phyloP scores from a whole-genome alignment of 495 filamentous ascomycete species.

The Penicillium odoratum region DNA sequence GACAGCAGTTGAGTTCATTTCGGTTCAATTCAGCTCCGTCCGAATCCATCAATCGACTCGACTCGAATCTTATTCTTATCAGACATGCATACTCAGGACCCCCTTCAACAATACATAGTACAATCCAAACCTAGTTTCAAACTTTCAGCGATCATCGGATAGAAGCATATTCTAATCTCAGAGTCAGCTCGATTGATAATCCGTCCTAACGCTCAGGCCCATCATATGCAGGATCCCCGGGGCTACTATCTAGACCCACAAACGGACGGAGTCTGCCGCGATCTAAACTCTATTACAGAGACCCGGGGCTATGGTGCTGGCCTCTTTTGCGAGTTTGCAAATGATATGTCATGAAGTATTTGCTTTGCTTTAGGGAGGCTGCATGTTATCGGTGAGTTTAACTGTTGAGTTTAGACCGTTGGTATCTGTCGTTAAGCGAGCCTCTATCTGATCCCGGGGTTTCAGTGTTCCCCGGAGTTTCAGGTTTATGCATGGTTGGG shows the following conservation, averaged over 20 bases:
- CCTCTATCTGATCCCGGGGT: background rate
- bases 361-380: background rate
- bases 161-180: slow-evolving; percentile 13
- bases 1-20: background rate
- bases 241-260: slow-evolving; percentile 15
- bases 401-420: too few species aligned
- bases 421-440: background rate
- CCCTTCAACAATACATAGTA: background rate
- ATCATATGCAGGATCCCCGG: slow-evolving; percentile 1
- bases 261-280: slow-evolving; percentile 7
- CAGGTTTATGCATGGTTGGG: background rate
- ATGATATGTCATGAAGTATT: slow-evolving; percentile 1
- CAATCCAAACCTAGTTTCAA: background rate
- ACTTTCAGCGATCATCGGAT: background rate
- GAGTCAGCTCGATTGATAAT: slow-evolving; percentile 20
- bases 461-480: slow-evolving; percentile 11
- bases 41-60: too few species aligned
- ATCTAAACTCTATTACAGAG: slow-evolving; percentile 5
- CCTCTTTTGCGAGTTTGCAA: background rate
- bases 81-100: background rate
- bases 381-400: background rate
- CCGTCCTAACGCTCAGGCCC: slow-evolving; percentile 17
- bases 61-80: background rate
- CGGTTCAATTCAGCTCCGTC: background rate
- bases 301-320: background rate